These are phyloP conservation scores for Apiospora malaysiana DNA, from an alignment of 2,329 filamentous ascomycete species.

Conservation along the genomic window DNA sequence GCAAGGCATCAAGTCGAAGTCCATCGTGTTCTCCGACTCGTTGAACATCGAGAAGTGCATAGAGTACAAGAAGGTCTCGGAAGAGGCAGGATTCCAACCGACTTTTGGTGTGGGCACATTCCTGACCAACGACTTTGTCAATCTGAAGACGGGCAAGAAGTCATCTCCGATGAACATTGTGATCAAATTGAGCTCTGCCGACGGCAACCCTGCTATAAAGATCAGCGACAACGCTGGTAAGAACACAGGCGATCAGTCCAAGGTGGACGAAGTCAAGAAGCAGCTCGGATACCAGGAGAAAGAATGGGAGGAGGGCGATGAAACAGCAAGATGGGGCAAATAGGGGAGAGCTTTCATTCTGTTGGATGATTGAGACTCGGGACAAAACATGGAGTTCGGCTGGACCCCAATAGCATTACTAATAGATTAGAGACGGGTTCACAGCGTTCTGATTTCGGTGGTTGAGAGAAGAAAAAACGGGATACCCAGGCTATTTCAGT, in stretches of 20 bases:
- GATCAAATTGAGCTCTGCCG: slow-evolving; percentile 91
- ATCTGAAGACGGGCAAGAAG: slow-evolving; percentile 75
- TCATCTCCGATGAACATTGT: slow-evolving; percentile 95
- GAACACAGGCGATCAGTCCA: slow-evolving; percentile 86
- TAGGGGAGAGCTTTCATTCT: not conserved
- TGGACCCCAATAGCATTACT: not conserved
- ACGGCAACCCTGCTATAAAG: slow-evolving; percentile 84
- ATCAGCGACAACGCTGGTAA: slow-evolving; percentile 91
- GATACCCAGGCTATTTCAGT: slow-evolving; percentile 11
- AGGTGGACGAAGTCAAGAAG: slow-evolving; percentile 83
- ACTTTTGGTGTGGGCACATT: slow-evolving; percentile 96
- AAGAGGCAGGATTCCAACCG: slow-evolving; percentile 80
- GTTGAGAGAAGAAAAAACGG: slow-evolving; percentile 9
- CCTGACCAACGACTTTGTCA: slow-evolving; percentile 92
- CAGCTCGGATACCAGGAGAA: slow-evolving; percentile 86
- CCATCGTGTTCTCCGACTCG: slow-evolving; percentile 94
- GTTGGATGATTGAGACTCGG: not conserved
- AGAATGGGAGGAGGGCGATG: slow-evolving; percentile 82
- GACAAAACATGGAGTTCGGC: not conserved
- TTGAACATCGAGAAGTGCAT: slow-evolving; percentile 90
- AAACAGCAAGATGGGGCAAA: slow-evolving; percentile 78
- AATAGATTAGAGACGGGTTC: slow-evolving; percentile 6
- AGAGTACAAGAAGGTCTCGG: slow-evolving; percentile 85
- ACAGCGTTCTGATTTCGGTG: slow-evolving; percentile 18
- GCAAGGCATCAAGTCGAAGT: slow-evolving; percentile 79